A percentile compares a stretch with the other conserved stretches of the same genome.
Conservation (phyloP, 2,329 filamentous ascomycete genomes). For the Lachnellula cervina region DNA sequence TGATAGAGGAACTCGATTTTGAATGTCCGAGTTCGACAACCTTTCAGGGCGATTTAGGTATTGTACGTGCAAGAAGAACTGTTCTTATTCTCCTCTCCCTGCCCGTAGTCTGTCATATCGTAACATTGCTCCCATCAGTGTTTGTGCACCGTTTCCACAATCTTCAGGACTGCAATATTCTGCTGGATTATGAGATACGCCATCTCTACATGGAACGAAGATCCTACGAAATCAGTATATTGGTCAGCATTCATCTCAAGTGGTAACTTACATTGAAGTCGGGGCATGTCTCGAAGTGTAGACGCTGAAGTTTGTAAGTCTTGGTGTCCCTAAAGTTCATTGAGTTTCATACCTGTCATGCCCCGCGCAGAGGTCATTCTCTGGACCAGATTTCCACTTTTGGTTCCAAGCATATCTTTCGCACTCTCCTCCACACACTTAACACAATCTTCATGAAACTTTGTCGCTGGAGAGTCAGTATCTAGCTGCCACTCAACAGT, state of each 20-base stretch:
- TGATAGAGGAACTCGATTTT: constrained; percentile 19
- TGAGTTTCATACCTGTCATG: constrained; percentile 44
- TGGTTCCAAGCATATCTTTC: constrained; percentile 47
- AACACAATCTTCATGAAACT: constrained; percentile 65
- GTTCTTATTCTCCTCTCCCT: constrained; percentile 13
- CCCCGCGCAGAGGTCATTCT: constrained; percentile 58
- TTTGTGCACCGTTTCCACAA: constrained; percentile 50
- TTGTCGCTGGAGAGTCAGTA: constrained; percentile 55
- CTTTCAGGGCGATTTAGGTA: neutral
- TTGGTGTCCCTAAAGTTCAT: constrained; percentile 29
- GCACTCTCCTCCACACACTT: constrained; percentile 58
- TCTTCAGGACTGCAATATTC: constrained; percentile 58
- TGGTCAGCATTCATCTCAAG: neutral
- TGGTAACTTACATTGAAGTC: constrained; percentile 48
- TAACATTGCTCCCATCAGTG: constrained; percentile 41
- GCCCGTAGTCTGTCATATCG: constrained; percentile 34
- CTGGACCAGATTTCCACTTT: constrained; percentile 42
- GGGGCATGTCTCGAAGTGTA: constrained; percentile 55
- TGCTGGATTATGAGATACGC: constrained; percentile 58
- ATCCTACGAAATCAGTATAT: constrained; percentile 35
- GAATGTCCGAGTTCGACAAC: neutral
- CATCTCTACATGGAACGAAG: constrained; percentile 59
- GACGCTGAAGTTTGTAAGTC: constrained; percentile 41
- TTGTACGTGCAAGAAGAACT: neutral
- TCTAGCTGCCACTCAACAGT: constrained; percentile 56